Percentiles rank a stretch among this genome's conserved stretches.
Evolutionary conservation across 129 eudicot species (phyloP).

Genomic region (Gnaphalium uliginosum): DNA sequence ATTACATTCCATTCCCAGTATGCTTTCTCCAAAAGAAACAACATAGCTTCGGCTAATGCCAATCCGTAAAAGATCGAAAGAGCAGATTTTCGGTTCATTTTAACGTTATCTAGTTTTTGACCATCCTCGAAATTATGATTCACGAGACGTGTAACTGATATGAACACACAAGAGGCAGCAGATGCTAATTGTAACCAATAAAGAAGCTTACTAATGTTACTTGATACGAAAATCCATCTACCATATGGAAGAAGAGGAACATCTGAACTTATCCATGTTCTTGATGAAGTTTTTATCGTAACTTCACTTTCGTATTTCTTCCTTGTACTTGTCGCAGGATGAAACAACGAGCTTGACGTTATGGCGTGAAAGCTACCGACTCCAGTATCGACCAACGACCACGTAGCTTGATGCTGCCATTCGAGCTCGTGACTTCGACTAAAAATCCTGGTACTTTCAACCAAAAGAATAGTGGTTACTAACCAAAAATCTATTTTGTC

Average conservation of each 20-base stretch:
- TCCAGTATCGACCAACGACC: conserved; percentile 71
- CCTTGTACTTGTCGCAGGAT: conserved; percentile 6
- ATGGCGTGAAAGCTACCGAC: conserved; percentile 65
- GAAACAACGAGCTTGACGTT: conserved; percentile 47
- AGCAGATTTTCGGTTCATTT: conserved; percentile 64
- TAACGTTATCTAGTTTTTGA: conserved; percentile 41
- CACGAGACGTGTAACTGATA: conserved; percentile 65
- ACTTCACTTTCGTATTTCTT: conserved; percentile 1
- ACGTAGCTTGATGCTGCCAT: conserved; percentile 97
- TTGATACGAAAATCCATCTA: conserved; percentile 62
- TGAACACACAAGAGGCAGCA: conserved; percentile 67
- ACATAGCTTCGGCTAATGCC: conserved; percentile 84
- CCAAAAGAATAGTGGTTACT: conserved; percentile 63
- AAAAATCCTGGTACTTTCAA: conserved; percentile 78
- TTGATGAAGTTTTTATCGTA: conserved; percentile 30
- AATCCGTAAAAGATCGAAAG: conserved; percentile 68
- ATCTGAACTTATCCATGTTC: conserved; percentile 73
- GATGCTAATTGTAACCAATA: conserved; percentile 78
- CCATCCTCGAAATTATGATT: conserved; percentile 42
- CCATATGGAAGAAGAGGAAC: conserved; percentile 84
- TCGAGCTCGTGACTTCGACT: conserved; percentile 96
- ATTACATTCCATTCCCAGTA: conserved; percentile 86
- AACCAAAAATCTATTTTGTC: conserved; percentile 80
- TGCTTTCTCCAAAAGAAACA: conserved; percentile 83
- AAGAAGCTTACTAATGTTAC: conserved; percentile 67